Evolutionary conservation across 805 yeast genomes (phyloP).

Genomic region (Metschnikowia bowlesiae): DNA sequence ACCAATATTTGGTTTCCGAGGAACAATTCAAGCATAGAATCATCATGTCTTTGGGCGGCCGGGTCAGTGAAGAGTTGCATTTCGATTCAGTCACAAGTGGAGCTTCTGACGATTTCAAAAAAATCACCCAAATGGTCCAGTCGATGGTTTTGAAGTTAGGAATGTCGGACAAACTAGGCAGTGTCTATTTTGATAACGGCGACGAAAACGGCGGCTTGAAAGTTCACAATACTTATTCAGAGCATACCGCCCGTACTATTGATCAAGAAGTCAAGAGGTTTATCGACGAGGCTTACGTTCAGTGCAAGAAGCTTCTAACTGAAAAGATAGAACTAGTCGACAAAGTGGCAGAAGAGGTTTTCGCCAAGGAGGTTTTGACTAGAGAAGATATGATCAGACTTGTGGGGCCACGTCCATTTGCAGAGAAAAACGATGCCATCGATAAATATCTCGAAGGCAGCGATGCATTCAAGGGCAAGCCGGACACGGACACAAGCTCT

Average conservation of each 20-base stretch:
- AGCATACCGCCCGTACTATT: slow-evolving; percentile 73
- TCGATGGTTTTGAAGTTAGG: slow-evolving; percentile 91
- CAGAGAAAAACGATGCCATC: slow-evolving; percentile 80
- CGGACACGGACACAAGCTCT: slow-evolving; percentile 15
- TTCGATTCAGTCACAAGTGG: slow-evolving; percentile 93
- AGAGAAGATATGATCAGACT: slow-evolving; percentile 76
- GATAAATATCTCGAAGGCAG: slow-evolving; percentile 70
- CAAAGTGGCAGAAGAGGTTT: slow-evolving; percentile 68
- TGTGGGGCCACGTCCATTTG: slow-evolving; percentile 74
- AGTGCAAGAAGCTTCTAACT: slow-evolving; percentile 60
- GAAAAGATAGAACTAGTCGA: slow-evolving; percentile 60
- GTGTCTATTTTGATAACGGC: slow-evolving; percentile 68
- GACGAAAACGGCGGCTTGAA: slow-evolving; percentile 46
- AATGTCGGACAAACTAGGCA: slow-evolving; percentile 86
- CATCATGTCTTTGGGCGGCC: slow-evolving; percentile 96
- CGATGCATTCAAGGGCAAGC: slow-evolving; percentile 38
- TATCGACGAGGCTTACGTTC: slow-evolving; percentile 67
- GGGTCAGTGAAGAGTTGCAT: slow-evolving; percentile 93
- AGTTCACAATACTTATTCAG: slow-evolving; percentile 83
- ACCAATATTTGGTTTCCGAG: slow-evolving; percentile 71
- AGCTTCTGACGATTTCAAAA: slow-evolving; percentile 94
- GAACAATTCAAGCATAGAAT: slow-evolving; percentile 82
- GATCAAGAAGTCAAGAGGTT: slow-evolving; percentile 81
- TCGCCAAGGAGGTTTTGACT: slow-evolving; percentile 71
- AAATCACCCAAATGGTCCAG: slow-evolving; percentile 89